These are phyloP conservation scores for Helianthus tuberosus DNA, from an alignment of 129 eudicot species.

Conservation along the genomic window DNA sequence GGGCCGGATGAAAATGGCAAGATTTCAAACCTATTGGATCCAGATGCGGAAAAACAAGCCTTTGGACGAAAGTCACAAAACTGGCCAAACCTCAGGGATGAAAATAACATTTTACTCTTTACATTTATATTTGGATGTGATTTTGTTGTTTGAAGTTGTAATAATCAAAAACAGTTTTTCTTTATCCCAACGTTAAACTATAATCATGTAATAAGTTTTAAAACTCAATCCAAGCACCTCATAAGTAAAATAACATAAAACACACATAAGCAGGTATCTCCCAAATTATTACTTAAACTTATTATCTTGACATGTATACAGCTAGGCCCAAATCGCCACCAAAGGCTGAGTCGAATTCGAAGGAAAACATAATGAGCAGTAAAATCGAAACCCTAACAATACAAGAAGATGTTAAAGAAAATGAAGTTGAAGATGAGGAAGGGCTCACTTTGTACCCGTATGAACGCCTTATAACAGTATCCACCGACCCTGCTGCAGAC, in stretches of 20 bases:
- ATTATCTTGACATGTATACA: conserved; percentile 27
- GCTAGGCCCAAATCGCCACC: conserved; percentile 58
- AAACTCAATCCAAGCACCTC: background rate
- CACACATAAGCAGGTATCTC: no score
- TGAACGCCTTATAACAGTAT: conserved; percentile 67
- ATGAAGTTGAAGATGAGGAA: conserved; percentile 86
- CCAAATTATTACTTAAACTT: background rate
- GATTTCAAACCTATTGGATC: no score
- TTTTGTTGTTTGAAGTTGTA: no score
- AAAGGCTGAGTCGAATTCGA: conserved; percentile 48
- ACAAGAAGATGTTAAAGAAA: conserved; percentile 81
- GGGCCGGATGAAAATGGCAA: no score
- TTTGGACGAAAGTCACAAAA: no score
- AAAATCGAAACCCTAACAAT: conserved; percentile 64
- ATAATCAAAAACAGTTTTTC: no score
- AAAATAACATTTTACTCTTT: no score
- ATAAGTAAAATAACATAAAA: no score
- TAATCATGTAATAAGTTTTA: background rate
- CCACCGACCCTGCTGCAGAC: conserved; percentile 67
- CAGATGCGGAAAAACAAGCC: no score
- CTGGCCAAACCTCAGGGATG: no score
- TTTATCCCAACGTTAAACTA: background rate
- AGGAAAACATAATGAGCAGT: conserved; percentile 60
- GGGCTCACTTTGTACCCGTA: conserved; percentile 74
- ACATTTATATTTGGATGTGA: no score